phyloP scores from a whole-genome alignment of 2,329 filamentous ascomycete genomes.

The Calonectria hawksworthii region DNA sequence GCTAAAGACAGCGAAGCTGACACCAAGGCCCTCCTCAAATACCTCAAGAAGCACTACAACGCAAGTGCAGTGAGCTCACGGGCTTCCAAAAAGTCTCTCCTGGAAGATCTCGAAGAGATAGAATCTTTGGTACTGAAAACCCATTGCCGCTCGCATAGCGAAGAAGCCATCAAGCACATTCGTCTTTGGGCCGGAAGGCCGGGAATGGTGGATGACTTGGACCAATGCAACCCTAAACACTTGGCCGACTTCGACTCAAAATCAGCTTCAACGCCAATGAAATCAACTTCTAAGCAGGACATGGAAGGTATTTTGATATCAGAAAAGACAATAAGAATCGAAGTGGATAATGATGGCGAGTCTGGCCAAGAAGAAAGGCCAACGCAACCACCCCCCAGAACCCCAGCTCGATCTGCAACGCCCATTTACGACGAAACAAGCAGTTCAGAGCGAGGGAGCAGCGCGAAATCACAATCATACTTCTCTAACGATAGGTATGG shows the following conservation, averaged over 20 bases:
- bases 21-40: not conserved
- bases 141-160: not conserved
- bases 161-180: not conserved
- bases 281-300: not conserved
- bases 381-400: not conserved
- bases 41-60: not conserved
- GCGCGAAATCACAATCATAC: not conserved
- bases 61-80: too few relatives aligned
- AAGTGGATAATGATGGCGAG: not conserved
- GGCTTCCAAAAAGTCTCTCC: not conserved
- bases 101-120: not conserved
- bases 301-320: not conserved
- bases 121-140: too few relatives aligned
- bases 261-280: not conserved
- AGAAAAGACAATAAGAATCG: not conserved
- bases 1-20: not conserved
- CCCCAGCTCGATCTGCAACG: not conserved
- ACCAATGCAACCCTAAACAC: not conserved
- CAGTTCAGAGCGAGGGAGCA: not conserved
- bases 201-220: too few relatives aligned
- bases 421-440: not conserved
- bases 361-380: not conserved
- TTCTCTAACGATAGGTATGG: not conserved
- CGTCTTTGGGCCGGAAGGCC: not conserved
- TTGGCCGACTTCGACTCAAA: not conserved